phyloP scores from a whole-genome alignment of 257 asterid genomes.

The Handroanthus guayacan region DNA sequence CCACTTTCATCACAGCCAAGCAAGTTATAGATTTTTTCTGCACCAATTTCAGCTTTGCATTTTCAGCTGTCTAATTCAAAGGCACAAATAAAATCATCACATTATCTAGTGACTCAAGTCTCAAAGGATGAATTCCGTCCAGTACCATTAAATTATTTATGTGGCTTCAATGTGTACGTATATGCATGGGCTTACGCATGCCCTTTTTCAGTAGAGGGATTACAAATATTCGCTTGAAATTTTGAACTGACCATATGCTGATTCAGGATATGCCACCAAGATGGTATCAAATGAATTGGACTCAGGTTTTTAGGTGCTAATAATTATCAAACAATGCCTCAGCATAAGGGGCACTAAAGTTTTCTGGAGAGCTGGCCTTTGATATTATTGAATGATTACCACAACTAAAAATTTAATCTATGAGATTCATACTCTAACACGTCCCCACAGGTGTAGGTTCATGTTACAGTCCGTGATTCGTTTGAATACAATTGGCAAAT shows the following conservation, averaged over 20 bases:
- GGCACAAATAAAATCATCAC: neutral
- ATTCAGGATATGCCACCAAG: conserved; percentile 15
- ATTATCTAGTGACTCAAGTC: neutral
- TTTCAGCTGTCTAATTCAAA: conserved; percentile 3
- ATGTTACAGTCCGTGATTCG: neutral
- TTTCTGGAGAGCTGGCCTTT: neutral
- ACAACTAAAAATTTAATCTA: neutral
- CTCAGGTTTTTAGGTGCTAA: neutral
- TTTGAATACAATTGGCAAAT: conserved; percentile 16
- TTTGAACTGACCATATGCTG: conserved; percentile 4
- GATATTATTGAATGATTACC: neutral
- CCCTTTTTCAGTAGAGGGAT: conserved; percentile 1
- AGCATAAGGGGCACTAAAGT: neutral
- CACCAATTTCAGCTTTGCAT: neutral
- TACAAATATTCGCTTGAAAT: neutral
- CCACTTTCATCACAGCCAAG: neutral
- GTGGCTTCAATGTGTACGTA: neutral
- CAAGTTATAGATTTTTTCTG: neutral
- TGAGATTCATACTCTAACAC: too few relatives aligned
- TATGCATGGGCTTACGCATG: neutral
- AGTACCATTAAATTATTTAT: conserved; percentile 2
- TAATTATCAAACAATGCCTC: neutral
- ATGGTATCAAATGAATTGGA: neutral
- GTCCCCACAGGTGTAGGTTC: too few relatives aligned
- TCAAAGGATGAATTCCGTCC: neutral